phyloP scores from a whole-genome alignment of 345 rosid genomes.

The Stellera chamaejasme region DNA sequence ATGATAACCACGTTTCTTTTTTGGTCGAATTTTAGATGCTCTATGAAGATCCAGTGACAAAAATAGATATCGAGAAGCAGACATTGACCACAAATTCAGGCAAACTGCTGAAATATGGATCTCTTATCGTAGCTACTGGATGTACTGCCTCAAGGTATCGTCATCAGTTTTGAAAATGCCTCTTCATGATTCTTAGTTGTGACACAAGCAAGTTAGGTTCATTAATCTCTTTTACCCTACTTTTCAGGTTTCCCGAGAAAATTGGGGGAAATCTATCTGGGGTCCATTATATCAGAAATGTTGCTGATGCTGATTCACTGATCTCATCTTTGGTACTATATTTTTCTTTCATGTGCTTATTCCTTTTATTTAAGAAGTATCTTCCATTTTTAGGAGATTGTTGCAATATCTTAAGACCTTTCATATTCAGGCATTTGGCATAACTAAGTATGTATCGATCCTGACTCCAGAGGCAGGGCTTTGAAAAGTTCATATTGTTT shows the following conservation, averaged over 20 bases:
- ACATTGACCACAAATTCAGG: conserved; percentile 73
- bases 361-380: background rate
- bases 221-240: conserved; percentile 14
- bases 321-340: conserved; percentile 69
- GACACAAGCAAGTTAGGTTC: conserved; percentile 1
- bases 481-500: background rate
- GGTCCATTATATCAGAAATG: conserved; percentile 88
- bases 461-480: no score
- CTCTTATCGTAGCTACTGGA: conserved; percentile 85
- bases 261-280: conserved; percentile 89
- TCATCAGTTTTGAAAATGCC: conserved; percentile 2
- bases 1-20: background rate
- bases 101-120: conserved; percentile 81
- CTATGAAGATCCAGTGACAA: conserved; percentile 75
- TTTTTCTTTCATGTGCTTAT: background rate
- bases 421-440: background rate
- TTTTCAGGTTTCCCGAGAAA: conserved; percentile 75
- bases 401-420: no score
- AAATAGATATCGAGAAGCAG: conserved; percentile 73
- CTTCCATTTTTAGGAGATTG: background rate
- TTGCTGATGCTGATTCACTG: conserved; percentile 85
- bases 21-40: conserved; percentile 35
- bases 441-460: background rate
- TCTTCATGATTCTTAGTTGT: background rate
- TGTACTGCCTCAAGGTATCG: conserved; percentile 81